Conservation (phyloP, 176 grass and related monocot genomes). For the Lolium multiflorum region DNA sequence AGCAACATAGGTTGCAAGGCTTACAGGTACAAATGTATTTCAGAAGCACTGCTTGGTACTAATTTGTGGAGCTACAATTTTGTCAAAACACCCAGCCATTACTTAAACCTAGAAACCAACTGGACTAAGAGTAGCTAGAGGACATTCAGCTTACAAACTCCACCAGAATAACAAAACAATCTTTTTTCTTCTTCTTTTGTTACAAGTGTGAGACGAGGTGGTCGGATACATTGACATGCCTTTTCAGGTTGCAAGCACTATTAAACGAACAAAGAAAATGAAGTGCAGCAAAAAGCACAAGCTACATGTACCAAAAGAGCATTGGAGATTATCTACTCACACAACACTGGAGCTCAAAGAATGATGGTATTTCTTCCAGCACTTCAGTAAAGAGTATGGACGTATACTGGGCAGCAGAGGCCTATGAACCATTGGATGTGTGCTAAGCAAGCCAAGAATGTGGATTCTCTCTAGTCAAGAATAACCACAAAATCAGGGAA, state of each 20-base stretch:
- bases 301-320: constrained; percentile 1
- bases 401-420: constrained; percentile 25
- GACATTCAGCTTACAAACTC: constrained; percentile 25
- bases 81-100: background rate
- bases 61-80: background rate
- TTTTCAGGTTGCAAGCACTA: constrained; percentile 27
- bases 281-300: constrained; percentile 15
- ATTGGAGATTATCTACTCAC: constrained; percentile 31
- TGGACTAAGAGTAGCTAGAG: background rate
- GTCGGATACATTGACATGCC: background rate
- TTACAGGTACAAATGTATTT: background rate
- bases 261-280: constrained; percentile 13
- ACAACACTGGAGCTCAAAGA: constrained; percentile 36
- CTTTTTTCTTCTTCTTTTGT: background rate
- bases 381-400: constrained; percentile 38
- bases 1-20: background rate
- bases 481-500: constrained; percentile 43
- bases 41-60: background rate
- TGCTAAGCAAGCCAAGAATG: constrained; percentile 49
- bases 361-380: constrained; percentile 40
- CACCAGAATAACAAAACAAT: constrained; percentile 22
- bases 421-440: constrained; percentile 33
- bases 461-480: constrained; percentile 47
- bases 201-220: constrained; percentile 30
- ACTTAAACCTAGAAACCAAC: constrained; percentile 31